These are phyloP conservation scores for Xylaria curta DNA, from an alignment of 495 filamentous ascomycete genomes.

Conservation along the genomic window DNA sequence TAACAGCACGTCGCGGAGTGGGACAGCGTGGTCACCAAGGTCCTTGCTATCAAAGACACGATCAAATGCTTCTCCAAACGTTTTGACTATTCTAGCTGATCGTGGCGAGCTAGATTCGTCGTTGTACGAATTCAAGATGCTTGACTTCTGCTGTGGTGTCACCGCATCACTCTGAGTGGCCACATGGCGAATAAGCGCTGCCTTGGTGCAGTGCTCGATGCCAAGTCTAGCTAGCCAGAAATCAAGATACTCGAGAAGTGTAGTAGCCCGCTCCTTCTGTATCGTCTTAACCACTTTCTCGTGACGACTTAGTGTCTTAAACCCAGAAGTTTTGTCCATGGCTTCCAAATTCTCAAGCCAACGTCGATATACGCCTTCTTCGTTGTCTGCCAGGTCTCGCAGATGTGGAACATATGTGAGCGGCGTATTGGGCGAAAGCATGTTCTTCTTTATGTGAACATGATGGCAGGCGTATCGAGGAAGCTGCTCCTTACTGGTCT, in stretches of 20 bases:
- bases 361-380: conserved; percentile 51
- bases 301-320: conserved; percentile 48
- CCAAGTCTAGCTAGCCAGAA: conserved; percentile 50
- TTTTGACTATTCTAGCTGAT: conserved; percentile 40
- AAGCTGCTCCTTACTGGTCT: conserved; percentile 46
- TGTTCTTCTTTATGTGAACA: conserved; percentile 57
- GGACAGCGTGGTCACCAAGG: conserved; percentile 39
- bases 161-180: conserved; percentile 49
- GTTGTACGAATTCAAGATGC: conserved; percentile 47
- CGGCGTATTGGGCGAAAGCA: conserved; percentile 55
- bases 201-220: conserved; percentile 50
- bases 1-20: conserved; percentile 50
- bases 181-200: conserved; percentile 53
- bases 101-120: conserved; percentile 45
- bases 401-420: conserved; percentile 57
- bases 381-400: conserved; percentile 52
- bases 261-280: conserved; percentile 51
- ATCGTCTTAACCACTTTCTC: conserved; percentile 49
- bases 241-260: conserved; percentile 52
- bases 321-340: conserved; percentile 56
- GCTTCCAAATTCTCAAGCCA: conserved; percentile 56
- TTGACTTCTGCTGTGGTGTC: conserved; percentile 53
- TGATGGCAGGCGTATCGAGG: conserved; percentile 55
- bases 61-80: conserved; percentile 54
- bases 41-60: conserved; percentile 44